Conservation (phyloP, 805 yeast genomes). For the Wickerhamomyces canadensis region DNA sequence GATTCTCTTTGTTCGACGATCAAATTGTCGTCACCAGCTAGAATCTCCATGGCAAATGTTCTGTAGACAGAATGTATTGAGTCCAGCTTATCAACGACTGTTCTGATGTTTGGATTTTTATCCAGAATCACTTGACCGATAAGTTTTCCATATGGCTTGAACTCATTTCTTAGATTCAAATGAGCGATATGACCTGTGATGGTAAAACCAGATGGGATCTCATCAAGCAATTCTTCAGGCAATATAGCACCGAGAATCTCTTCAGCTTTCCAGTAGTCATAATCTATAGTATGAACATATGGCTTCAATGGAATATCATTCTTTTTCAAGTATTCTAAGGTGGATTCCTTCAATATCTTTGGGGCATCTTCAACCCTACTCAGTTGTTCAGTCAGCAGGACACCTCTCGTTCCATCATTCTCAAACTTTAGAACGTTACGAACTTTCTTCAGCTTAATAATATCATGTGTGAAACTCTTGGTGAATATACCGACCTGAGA, state of each 20-base stretch:
- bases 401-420: conserved; percentile 28
- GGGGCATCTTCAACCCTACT: conserved; percentile 32
- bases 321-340: conserved; percentile 41
- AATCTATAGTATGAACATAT: conserved; percentile 54
- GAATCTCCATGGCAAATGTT: conserved; percentile 88
- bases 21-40: conserved; percentile 79
- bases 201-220: conserved; percentile 86
- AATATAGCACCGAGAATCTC: conserved; percentile 74
- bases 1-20: conserved; percentile 84
- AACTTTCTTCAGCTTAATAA: conserved; percentile 65
- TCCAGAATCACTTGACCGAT: conserved; percentile 91
- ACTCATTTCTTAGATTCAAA: conserved; percentile 76
- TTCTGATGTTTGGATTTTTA: conserved; percentile 64
- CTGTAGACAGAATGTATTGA: conserved; percentile 83
- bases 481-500: conserved; percentile 42
- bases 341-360: conserved; percentile 33
- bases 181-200: conserved; percentile 96
- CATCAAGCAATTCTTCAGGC: conserved; percentile 65
- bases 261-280: conserved; percentile 84
- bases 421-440: conserved; percentile 56
- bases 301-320: conserved; percentile 43
- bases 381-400: conserved; percentile 54
- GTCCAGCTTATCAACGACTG: conserved; percentile 90
- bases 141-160: conserved; percentile 69
- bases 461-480: conserved; percentile 50